Conservation (phyloP, 129 eudicot species). For the Tagetes erecta region DNA sequence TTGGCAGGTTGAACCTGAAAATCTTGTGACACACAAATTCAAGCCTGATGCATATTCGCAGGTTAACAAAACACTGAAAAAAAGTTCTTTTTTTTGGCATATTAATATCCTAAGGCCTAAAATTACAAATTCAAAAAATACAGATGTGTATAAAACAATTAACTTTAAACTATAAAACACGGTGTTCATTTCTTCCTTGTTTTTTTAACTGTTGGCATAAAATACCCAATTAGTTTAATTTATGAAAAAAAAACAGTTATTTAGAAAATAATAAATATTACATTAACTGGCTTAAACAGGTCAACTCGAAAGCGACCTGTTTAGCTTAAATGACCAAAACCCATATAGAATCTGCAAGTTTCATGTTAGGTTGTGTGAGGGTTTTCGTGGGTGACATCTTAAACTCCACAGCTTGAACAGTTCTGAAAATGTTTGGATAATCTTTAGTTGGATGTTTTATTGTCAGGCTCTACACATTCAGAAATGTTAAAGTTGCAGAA, state of each 20-base stretch:
- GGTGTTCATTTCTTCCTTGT: too few species aligned
- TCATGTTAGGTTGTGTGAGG: neutral
- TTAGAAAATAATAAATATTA: too few species aligned
- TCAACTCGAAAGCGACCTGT: neutral
- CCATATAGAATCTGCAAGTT: neutral
- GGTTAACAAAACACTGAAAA: too few species aligned
- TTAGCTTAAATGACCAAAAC: neutral
- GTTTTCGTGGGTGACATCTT: neutral
- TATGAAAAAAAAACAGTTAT: too few species aligned
- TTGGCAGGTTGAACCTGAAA: too few species aligned
- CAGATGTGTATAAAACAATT: too few species aligned
- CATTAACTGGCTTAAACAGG: neutral
- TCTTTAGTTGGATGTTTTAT: neutral
- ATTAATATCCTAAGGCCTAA: too few species aligned
- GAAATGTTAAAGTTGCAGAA: slow-evolving; percentile 53
- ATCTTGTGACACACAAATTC: too few species aligned
- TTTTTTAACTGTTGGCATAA: neutral
- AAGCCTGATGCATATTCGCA: too few species aligned
- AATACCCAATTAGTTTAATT: neutral
- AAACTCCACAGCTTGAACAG: neutral
- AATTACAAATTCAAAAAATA: too few species aligned
- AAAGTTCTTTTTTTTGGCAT: too few species aligned
- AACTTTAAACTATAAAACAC: too few species aligned
- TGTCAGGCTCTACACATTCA: slow-evolving; percentile 58
- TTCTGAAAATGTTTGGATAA: neutral